Evolutionary conservation across 1,139 yeast species (phyloP), one percentile per base, ranked within the genome.

Genomic region (Pichia sp.): DNA sequence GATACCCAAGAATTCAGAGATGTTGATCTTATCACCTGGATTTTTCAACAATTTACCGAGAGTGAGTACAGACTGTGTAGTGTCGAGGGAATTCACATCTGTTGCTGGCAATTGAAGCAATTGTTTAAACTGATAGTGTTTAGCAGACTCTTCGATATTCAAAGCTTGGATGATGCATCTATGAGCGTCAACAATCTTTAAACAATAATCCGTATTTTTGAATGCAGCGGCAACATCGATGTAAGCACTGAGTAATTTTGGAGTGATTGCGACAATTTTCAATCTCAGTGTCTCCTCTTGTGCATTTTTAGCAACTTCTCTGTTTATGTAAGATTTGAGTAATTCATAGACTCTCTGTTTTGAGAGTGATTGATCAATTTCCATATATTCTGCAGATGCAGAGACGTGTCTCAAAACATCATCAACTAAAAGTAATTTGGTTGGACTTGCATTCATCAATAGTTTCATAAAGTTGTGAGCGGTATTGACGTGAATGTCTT

Each of bases 141-240:
- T 66, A 12, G 75, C 72, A 34, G 61, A 62, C 24, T 69, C 68
- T 15, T 65, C 56, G 15, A 67, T 56, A 37, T 79, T 76, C 4
- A 85, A 77, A 3, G 94, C 97, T 60, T 87, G 96, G 17, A 80
- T 64, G 30, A 93, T 63, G 31, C 77, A 71, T 53, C 84, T 81
- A 50, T 81, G 75, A 39, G 93, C 69, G 40, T 81, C 86, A 35
- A 77, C 59, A 13, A 87, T 74, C 26, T 71, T 67, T 30, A 69
- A 51, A 21, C 84, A 67, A 37, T 85, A 67, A 17, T 80, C 91
- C 18, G 75, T 67, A 45, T 75, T 74, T 63, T 91, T 81, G 61
- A 87, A 88, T 18, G 75, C 76, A 18, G 85, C 66, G 9, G 94
- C 86, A 50, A 91, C 80, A 48, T 85, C 95, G 42, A 87, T 64